Conservation (phyloP, 78 protist species). For the Speleostelium caveatum region DNA sequence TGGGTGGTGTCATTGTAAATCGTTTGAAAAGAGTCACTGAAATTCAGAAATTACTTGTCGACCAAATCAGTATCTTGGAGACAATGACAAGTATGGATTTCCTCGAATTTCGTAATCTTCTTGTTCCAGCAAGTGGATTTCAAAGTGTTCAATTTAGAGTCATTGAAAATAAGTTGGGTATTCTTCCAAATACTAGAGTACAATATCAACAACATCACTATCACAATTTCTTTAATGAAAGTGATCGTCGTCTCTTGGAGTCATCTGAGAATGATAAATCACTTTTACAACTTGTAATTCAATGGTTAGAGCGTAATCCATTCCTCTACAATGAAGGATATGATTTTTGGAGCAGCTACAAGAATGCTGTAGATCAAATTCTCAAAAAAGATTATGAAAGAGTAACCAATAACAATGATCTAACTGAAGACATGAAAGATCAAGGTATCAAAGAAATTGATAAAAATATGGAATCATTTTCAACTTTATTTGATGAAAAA, state of each 20-base stretch:
- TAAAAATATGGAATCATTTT: slow-evolving; percentile 47
- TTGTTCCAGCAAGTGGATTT: slow-evolving; percentile 86
- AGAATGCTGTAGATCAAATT: slow-evolving; percentile 53
- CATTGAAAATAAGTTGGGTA: slow-evolving; percentile 81
- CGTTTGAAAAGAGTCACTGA: slow-evolving; percentile 74
- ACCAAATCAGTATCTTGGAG: slow-evolving; percentile 85
- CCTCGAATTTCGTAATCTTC: slow-evolving; percentile 82
- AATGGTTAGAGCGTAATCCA: slow-evolving; percentile 90
- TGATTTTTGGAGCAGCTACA: slow-evolving; percentile 74
- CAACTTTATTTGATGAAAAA: slow-evolving; percentile 65
- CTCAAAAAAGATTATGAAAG: slow-evolving; percentile 41
- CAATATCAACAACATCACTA: slow-evolving; percentile 80
- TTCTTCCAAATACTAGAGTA: slow-evolving; percentile 49
- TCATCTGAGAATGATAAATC: slow-evolving; percentile 48
- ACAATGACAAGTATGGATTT: slow-evolving; percentile 84
- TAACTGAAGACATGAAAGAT: slow-evolving; percentile 50
- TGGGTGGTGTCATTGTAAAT: slow-evolving; percentile 54
- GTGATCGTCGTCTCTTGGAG: slow-evolving; percentile 19
- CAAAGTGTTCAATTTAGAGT: slow-evolving; percentile 86
- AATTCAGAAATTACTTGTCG: slow-evolving; percentile 75
- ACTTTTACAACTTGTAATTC: slow-evolving; percentile 63
- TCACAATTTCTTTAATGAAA: slow-evolving; percentile 38
- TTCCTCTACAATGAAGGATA: slow-evolving; percentile 39
- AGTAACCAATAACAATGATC: slow-evolving; percentile 6
- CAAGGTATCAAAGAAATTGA: slow-evolving; percentile 45